Evolutionary conservation across 345 rosid species (phyloP), one percentile per base, ranked within the genome.

Genomic region (Syzygium aromaticum): DNA sequence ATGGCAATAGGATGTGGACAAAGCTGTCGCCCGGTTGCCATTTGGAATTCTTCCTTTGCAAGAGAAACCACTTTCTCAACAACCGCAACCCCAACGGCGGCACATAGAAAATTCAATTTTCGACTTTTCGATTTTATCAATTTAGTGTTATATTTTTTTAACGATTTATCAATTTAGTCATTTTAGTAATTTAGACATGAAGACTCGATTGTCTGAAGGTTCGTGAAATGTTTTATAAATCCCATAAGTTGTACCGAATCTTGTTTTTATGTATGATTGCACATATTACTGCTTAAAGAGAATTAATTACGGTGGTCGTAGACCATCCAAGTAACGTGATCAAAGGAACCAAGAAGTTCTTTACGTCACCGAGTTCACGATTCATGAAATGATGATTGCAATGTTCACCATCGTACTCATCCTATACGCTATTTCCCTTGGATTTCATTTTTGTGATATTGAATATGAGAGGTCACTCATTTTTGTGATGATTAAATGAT

Each of bases 81-180:
- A 14, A 28, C 77, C 40, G 77, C 77, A 30, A 7, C 19, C 22
- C 77, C 77, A 16, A 30, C 22, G 43, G 23, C 23, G 1, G 23
- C 12, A 0, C 22, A 17, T 22, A 3, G 43, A 16, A 64, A 25
- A 57, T 57, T 57, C 3, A 11, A 57, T 57, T 57, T 1, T 25
- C 0, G 9, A 57, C 4, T 25, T 57, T 57, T 57, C 11, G 13
- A 61, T 61, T 61, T 0, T 61, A 1, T 12, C 1, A 61, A 27
- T 6, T 61, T 61, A n/a, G 2, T 6, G 3, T 5, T 2, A 13
- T n/a, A 13, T 5, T 0, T 0, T 14, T n/a, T 3, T n/a, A n/a
- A n/a, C n/a, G n/a, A n/a, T n/a, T n/a, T n/a, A n/a, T n/a, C n/a
- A n/a, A n/a, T n/a, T n/a, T n/a, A n/a, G n/a, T n/a, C n/a, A n/a